These are phyloP conservation scores for Talaromyces sp. DNA, from an alignment of 2,329 filamentous ascomycete genomes.

Conservation along the genomic window DNA sequence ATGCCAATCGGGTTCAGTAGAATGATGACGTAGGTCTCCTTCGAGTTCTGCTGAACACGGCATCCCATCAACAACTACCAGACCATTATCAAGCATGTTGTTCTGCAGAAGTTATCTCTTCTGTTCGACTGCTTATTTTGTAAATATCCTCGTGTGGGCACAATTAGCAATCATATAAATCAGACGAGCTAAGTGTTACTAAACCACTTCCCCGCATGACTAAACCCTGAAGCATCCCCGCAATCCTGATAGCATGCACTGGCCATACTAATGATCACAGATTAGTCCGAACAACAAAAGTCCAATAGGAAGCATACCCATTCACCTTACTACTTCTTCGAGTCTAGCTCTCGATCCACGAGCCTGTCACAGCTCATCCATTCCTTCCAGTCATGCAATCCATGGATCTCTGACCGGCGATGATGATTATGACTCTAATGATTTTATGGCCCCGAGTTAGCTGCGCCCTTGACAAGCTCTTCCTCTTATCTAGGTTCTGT, in stretches of 20 bases:
- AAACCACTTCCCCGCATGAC: background rate
- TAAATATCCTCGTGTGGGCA: background rate
- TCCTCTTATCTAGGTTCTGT: background rate
- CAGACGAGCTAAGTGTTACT: background rate
- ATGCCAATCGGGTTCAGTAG: background rate
- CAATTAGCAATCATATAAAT: background rate
- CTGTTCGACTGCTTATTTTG: no score
- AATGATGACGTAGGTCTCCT: background rate
- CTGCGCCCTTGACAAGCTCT: background rate
- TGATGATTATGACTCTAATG: conserved; percentile 4
- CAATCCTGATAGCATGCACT: background rate
- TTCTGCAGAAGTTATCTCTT: no score
- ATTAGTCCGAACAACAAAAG: background rate
- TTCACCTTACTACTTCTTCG: background rate
- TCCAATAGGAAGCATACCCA: background rate
- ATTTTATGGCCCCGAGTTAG: background rate
- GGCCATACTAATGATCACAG: background rate
- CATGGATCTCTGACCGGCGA: conserved; percentile 6
- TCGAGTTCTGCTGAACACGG: background rate
- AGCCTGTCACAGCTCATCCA: conserved; percentile 7
- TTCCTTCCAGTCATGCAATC: background rate
- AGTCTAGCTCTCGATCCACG: background rate
- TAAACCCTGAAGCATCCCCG: background rate
- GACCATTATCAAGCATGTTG: no score
- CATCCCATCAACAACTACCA: no score